Percentiles rank a stretch among this genome's conserved stretches.
These are phyloP conservation scores for Mycena rebaudengoi DNA, from an alignment of 768 basidiomycete species.

Conservation along the genomic window DNA sequence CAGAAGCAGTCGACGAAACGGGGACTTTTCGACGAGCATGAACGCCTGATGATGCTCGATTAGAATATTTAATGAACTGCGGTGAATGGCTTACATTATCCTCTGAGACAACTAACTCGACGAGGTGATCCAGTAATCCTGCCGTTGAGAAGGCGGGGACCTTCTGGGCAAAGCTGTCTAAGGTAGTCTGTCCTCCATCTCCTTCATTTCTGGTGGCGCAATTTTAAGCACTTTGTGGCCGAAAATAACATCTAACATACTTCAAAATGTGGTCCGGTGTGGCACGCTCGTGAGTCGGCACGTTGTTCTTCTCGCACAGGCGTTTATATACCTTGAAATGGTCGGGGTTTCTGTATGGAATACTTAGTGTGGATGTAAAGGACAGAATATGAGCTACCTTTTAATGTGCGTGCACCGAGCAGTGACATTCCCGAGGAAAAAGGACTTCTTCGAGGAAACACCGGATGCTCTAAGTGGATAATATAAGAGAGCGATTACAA, in stretches of 20 bases:
- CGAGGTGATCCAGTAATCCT: conserved; percentile 31
- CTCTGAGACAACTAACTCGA: conserved; percentile 32
- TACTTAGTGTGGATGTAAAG: neutral
- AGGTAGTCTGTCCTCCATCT: too few relatives aligned
- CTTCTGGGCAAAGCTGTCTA: conserved; percentile 25
- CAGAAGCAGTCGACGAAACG: conserved; percentile 28
- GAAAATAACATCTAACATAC: neutral
- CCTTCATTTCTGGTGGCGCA: neutral
- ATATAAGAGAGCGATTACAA: neutral
- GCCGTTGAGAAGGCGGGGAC: conserved; percentile 22
- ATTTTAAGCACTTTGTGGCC: neutral
- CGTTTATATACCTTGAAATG: conserved; percentile 21
- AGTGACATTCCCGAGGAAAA: neutral
- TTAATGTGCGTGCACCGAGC: neutral
- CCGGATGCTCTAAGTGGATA: neutral
- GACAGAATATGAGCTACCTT: neutral
- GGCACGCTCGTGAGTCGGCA: conserved; percentile 8
- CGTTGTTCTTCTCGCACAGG: conserved; percentile 17
- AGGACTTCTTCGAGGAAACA: neutral
- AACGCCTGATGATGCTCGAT: conserved; percentile 30
- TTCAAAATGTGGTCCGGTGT: conserved; percentile 2
- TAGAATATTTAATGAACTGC: neutral
- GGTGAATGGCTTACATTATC: conserved; percentile 14
- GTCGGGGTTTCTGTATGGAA: neutral
- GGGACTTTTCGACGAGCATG: conserved; percentile 25